Evolutionary conservation across 2,329 filamentous ascomycete genomes (phyloP).

Genomic region (Fusarium xylarioides): DNA sequence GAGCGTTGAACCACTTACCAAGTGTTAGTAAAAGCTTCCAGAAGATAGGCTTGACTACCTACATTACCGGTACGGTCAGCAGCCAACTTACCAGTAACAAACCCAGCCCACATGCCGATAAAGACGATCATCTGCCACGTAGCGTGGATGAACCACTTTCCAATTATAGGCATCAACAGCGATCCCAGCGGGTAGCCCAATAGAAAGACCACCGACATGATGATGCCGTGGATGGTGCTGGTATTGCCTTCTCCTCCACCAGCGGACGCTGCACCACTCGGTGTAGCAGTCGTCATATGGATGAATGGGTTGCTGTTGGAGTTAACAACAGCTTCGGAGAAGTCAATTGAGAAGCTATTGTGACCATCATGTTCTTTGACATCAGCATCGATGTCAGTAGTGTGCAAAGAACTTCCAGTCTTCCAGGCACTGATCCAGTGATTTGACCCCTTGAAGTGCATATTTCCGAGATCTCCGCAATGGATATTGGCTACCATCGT

Average conservation of each 20-base stretch:
- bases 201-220: background rate
- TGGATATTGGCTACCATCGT: background rate
- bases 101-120: background rate
- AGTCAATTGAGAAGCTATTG: background rate
- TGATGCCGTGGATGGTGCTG: background rate
- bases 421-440: background rate
- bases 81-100: background rate
- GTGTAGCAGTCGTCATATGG: background rate
- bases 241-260: background rate
- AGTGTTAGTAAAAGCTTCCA: background rate
- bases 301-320: background rate
- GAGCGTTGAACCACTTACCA: slow-evolving; percentile 57
- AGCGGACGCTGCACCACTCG: background rate
- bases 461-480: background rate
- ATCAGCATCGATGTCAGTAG: background rate
- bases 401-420: background rate
- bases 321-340: background rate
- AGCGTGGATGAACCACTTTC: background rate
- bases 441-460: background rate
- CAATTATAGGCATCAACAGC: background rate
- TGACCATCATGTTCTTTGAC: background rate
- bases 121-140: background rate
- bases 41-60: background rate
- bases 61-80: background rate
- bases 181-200: background rate